These are phyloP conservation scores for Aspergillus nidulans DNA, from an alignment of 495 filamentous ascomycete genomes.

Conservation along the genomic window DNA sequence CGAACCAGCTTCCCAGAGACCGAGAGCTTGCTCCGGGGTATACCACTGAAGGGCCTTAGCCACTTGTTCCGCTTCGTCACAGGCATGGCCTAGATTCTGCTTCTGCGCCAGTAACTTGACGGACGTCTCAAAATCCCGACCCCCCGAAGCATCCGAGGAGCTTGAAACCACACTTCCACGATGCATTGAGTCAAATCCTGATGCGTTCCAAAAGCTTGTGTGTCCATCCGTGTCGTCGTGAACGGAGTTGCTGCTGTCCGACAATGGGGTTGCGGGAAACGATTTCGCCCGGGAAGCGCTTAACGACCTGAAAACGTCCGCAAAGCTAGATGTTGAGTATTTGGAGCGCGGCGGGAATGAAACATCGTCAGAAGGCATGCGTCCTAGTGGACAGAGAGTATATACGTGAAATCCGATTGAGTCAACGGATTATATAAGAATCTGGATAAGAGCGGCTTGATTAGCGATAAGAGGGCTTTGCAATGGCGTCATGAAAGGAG, in stretches of 20 bases:
- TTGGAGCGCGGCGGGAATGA: constrained; percentile 32
- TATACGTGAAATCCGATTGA: constrained; percentile 15
- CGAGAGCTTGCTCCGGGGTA: constrained; percentile 37
- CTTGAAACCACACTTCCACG: constrained; percentile 42
- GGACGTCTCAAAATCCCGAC: constrained; percentile 38
- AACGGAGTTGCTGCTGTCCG: constrained; percentile 32
- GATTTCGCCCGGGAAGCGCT: constrained; percentile 38
- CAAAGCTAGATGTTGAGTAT: constrained; percentile 38
- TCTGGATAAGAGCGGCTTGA: constrained; percentile 8
- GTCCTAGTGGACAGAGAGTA: constrained; percentile 30
- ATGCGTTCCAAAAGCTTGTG: constrained; percentile 24
- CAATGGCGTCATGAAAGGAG: neutral
- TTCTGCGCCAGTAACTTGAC: constrained; percentile 33
- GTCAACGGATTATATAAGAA: constrained; percentile 20
- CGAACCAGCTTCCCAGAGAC: constrained; percentile 40
- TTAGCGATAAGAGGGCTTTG: constrained; percentile 17
- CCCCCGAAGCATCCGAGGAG: constrained; percentile 40
- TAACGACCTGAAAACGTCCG: constrained; percentile 46
- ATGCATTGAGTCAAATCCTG: constrained; percentile 43
- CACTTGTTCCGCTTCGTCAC: constrained; percentile 39
- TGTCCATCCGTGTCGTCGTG: constrained; percentile 31
- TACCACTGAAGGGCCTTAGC: constrained; percentile 34
- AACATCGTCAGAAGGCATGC: constrained; percentile 49
- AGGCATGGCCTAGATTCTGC: constrained; percentile 32
- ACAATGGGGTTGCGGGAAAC: constrained; percentile 33